Evolutionary conservation across 495 filamentous ascomycete genomes (phyloP).

Genomic region (Lasiosphaeria hispida): DNA sequence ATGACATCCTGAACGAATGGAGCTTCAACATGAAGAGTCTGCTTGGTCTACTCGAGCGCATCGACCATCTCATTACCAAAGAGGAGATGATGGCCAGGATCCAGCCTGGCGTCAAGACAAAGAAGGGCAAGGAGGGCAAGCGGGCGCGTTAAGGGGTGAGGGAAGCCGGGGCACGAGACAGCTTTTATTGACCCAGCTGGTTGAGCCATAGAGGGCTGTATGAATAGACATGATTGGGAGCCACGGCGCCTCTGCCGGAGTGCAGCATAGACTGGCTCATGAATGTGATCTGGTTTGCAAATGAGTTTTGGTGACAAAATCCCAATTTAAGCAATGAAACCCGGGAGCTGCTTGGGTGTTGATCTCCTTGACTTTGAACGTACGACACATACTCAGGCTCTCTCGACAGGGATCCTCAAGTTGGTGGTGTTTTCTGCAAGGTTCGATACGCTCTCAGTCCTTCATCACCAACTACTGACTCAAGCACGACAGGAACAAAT

Average conservation of each 20-base stretch:
- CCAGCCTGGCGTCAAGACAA: conserved; percentile 54
- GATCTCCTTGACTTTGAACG: too few relatives aligned
- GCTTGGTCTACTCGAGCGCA: conserved; percentile 84
- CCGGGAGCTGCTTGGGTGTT: too few relatives aligned
- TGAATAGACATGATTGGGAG: conserved; percentile 17
- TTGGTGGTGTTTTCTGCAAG: too few relatives aligned
- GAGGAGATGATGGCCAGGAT: conserved; percentile 99
- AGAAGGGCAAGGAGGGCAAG: conserved; percentile 35
- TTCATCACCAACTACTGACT: too few relatives aligned
- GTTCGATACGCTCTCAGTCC: too few relatives aligned
- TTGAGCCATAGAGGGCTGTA: conserved; percentile 13
- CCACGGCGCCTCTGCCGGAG: background rate
- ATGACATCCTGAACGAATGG: conserved; percentile 98
- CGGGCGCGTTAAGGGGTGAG: conserved; percentile 16
- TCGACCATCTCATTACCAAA: conserved; percentile 98
- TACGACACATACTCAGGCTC: too few relatives aligned
- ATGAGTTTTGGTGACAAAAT: too few relatives aligned
- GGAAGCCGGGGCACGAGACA: background rate
- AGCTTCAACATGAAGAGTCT: conserved; percentile 98
- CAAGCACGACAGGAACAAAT: too few relatives aligned
- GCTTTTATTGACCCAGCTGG: background rate
- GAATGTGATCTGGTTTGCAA: too few relatives aligned
- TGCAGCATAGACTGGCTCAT: background rate
- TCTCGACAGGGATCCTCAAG: too few relatives aligned
- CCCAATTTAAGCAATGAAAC: too few relatives aligned